These are phyloP conservation scores for Colletotrichum neosansevieriae DNA, from an alignment of 2,329 filamentous ascomycete genomes.

Conservation along the genomic window DNA sequence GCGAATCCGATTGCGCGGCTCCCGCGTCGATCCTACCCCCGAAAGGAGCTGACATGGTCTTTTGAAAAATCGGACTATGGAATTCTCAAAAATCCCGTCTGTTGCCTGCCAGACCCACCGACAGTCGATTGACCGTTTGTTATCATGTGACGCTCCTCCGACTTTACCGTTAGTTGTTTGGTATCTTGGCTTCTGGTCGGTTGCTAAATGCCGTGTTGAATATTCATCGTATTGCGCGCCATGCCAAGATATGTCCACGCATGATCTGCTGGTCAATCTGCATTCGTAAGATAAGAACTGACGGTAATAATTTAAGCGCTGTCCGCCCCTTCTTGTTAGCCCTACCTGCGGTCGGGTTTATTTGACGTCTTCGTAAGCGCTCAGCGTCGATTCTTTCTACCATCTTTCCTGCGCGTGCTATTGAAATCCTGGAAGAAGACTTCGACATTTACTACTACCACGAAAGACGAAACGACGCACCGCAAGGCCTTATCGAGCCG, in stretches of 20 bases:
- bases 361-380: no score
- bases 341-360: no score
- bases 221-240: neutral
- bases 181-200: neutral
- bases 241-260: neutral
- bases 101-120: no score
- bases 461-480: no score
- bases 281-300: no score
- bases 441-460: no score
- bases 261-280: no score
- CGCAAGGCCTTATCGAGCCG: neutral
- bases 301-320: no score
- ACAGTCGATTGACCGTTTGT: neutral
- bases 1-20: slow-evolving; percentile 33
- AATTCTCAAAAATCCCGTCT: slow-evolving; percentile 35
- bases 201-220: neutral
- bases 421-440: no score
- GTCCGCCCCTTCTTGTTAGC: no score
- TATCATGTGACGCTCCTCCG: slow-evolving; percentile 12
- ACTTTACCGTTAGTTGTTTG: neutral
- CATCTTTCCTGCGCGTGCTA: no score
- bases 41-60: slow-evolving; percentile 32
- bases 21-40: slow-evolving; percentile 21
- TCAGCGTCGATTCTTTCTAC: no score
- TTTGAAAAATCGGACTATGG: slow-evolving; percentile 21